Evolutionary conservation across 768 basidiomycete genomes (phyloP).

Genomic region (Steccherinum ochraceum): DNA sequence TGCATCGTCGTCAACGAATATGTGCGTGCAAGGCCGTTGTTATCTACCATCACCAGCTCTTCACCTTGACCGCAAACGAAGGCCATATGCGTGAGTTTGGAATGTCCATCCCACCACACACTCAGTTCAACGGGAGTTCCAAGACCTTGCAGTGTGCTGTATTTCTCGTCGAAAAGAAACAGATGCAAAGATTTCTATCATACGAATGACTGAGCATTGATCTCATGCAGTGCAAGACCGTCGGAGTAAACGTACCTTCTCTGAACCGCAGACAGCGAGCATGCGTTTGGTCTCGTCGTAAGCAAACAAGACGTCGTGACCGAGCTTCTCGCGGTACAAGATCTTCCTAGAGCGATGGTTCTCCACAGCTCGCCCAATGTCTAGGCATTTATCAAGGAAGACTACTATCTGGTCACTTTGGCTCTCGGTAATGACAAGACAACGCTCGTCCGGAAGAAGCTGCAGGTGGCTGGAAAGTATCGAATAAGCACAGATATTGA

Average conservation of each 20-base stretch:
- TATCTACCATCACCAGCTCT: slow-evolving; percentile 47
- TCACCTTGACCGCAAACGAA: slow-evolving; percentile 43
- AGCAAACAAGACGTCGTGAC: slow-evolving; percentile 36
- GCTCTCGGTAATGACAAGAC: slow-evolving; percentile 37
- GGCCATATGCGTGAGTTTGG: slow-evolving; percentile 28
- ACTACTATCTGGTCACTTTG: slow-evolving; percentile 27
- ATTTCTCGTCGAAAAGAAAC: slow-evolving; percentile 41
- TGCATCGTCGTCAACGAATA: slow-evolving; percentile 49
- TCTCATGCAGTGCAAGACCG: background rate
- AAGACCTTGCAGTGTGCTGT: slow-evolving; percentile 31
- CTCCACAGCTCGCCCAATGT: slow-evolving; percentile 27
- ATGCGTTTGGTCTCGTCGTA: slow-evolving; percentile 48
- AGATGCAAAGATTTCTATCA: slow-evolving; percentile 28
- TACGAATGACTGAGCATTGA: background rate
- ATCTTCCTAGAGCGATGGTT: slow-evolving; percentile 20
- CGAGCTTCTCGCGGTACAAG: slow-evolving; percentile 41
- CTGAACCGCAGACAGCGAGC: slow-evolving; percentile 37
- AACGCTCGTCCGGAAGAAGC: slow-evolving; percentile 32
- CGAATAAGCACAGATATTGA: no score
- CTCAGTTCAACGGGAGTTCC: slow-evolving; percentile 36
- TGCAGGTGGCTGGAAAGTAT: slow-evolving; percentile 29
- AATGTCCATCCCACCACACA: slow-evolving; percentile 34
- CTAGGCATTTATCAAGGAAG: slow-evolving; percentile 29
- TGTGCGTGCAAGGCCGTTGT: slow-evolving; percentile 35
- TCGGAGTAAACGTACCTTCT: slow-evolving; percentile 26